Evolutionary conservation across 805 yeast genomes (phyloP).

Genomic region (Pichia paraexigua): DNA sequence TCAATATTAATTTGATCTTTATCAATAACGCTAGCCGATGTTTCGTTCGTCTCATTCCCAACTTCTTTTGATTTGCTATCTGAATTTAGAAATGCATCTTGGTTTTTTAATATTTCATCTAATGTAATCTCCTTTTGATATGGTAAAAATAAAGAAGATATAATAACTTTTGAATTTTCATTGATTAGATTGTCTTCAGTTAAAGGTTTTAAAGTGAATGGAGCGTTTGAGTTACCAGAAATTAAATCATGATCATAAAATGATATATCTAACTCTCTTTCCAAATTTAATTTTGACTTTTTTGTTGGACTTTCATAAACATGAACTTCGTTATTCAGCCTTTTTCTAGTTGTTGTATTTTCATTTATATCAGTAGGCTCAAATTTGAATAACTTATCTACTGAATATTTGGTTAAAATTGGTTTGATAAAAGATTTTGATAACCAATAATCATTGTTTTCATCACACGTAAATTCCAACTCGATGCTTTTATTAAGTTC

Average conservation of each 20-base stretch:
- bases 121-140: constrained; percentile 27
- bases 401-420: background rate
- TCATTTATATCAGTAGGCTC: background rate
- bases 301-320: constrained; percentile 27
- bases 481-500: background rate
- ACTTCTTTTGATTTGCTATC: background rate
- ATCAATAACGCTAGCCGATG: background rate
- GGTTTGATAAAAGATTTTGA: background rate
- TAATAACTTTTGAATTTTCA: constrained; percentile 29
- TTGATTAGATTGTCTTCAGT: constrained; percentile 11
- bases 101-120: constrained; percentile 1
- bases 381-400: background rate
- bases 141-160: constrained; percentile 45
- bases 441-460: constrained; percentile 5
- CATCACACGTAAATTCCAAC: background rate
- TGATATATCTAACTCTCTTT: background rate
- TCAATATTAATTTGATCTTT: constrained; percentile 46
- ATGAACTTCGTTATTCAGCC: background rate
- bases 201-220: constrained; percentile 43
- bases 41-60: background rate
- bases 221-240: constrained; percentile 36
- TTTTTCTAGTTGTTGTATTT: background rate
- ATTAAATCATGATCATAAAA: constrained; percentile 31
- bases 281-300: constrained; percentile 13
- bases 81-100: background rate